These are phyloP conservation scores for Cercis canadensis DNA, from an alignment of 306 rosid species.

Conservation along the genomic window DNA sequence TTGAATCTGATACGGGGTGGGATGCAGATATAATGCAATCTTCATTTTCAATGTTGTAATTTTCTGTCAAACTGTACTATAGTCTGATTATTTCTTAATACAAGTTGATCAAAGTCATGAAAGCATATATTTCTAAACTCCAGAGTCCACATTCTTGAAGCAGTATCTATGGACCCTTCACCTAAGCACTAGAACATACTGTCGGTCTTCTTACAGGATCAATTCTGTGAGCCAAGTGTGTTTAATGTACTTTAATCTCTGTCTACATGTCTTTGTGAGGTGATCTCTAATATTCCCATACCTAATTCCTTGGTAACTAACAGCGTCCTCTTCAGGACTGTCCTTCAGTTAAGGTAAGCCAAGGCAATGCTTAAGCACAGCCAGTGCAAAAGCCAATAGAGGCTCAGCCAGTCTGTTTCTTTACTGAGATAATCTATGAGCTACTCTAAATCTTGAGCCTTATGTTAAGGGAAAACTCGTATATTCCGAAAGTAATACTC, in stretches of 20 bases:
- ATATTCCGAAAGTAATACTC: too few species aligned
- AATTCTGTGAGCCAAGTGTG: not conserved
- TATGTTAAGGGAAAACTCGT: too few species aligned
- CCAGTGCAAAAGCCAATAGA: too few species aligned
- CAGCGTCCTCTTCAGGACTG: not conserved
- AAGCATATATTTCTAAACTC: not conserved
- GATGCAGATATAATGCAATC: constrained; percentile 24
- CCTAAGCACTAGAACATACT: not conserved
- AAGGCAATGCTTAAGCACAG: not conserved
- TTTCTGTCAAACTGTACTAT: constrained; percentile 19
- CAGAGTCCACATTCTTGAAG: constrained; percentile 10
- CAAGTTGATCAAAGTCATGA: constrained; percentile 21
- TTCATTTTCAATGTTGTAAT: constrained; percentile 26
- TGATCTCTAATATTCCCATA: too few species aligned
- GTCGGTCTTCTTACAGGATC: not conserved
- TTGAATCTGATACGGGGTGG: not conserved
- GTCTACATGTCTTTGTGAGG: not conserved
- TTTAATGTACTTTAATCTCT: not conserved
- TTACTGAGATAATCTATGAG: not conserved
- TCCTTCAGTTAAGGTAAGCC: not conserved
- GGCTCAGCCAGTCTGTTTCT: too few species aligned
- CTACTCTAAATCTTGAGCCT: not conserved
- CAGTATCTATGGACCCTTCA: not conserved
- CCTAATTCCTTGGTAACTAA: not conserved
- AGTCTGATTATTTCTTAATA: not conserved